Conservation (phyloP, 2,329 filamentous ascomycete genomes). For the Trichoderma atroviride region DNA sequence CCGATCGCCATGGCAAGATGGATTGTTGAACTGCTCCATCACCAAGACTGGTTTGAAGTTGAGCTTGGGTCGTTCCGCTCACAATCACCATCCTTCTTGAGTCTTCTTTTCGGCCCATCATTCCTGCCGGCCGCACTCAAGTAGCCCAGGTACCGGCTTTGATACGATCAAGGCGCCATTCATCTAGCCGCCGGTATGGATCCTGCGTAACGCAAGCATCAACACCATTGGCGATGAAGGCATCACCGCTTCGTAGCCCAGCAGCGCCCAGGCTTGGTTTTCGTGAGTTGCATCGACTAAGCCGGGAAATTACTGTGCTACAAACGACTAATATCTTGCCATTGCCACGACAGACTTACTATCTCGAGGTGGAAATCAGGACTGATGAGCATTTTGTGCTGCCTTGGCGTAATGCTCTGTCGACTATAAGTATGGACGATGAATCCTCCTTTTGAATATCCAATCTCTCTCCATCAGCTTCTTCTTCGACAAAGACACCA, state of each 20-base stretch:
- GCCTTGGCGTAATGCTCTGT: not conserved
- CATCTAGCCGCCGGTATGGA: not conserved
- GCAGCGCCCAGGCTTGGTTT: conserved; percentile 1
- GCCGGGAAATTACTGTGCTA: conserved; percentile 6
- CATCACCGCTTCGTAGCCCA: not conserved
- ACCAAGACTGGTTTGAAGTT: not conserved
- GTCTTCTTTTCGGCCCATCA: not conserved
- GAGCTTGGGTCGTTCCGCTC: not conserved
- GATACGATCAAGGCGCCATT: not conserved
- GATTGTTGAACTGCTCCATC: not conserved
- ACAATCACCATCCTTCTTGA: not conserved
- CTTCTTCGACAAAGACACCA: not conserved
- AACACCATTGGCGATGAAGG: not conserved
- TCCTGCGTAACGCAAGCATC: not conserved
- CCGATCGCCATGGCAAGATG: not conserved
- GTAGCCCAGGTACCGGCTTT: not conserved
- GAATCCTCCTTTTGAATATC: not conserved
- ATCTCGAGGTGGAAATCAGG: not conserved
- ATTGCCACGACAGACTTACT: not conserved
- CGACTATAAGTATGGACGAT: conserved; percentile 8
- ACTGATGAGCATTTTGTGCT: not conserved
- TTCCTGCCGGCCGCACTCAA: not conserved
- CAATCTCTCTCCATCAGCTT: not conserved
- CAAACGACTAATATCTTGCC: not conserved
- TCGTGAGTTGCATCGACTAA: conserved; percentile 1